Evolutionary conservation across 176 grass and related monocot species (phyloP), one percentile per base, ranked within the genome.

Genomic region (Aegilops longissima): DNA sequence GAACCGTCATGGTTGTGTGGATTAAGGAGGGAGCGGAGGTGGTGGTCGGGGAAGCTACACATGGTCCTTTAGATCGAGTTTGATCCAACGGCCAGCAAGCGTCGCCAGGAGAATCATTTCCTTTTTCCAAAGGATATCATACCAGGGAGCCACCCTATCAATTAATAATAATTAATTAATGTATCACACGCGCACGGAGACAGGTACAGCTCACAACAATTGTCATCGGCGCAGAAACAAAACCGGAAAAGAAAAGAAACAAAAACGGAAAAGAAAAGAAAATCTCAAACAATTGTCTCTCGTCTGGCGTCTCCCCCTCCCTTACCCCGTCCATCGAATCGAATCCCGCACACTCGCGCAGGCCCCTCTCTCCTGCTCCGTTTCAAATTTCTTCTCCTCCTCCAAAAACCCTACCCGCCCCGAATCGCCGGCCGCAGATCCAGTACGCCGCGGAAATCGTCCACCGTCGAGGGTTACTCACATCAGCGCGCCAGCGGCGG

Each of bases 361-460:
- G 30, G 70, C 39, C 18, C 39, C 27, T 70, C 83, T 5, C 56
- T 79, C 78, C 83, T 72, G 68, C 86, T 9, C 24, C 69, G 85
- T 79, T 92, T 87, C 80, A 89, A 92, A 82, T 76, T 87, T 40
- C 72, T 31, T 35, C 40, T 25, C 36, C 59, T 68, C 44, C 82
- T 82, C 73, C 83, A 77, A 88, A 89, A 93, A 91, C 88, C 82
- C 89, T 91, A 86, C 85, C 83, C 27, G 9, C 29, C 72, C 35
- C 79, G 47, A 70, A 72, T 70, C 75, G 45, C 80, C 56, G 47
- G 18, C 42, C 51, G 68, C 67, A 88, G 90, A 91, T 91, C 86
- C 86, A 77, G 66, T 27, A 14, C 5, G 59, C 81, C 21, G 77
- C 71, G 62, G 63, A 67, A 61, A 64, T 34, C 47, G 77, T 64